Conservation (phyloP, 1,284 basidiomycete species). For the Calocybe gambosa region DNA sequence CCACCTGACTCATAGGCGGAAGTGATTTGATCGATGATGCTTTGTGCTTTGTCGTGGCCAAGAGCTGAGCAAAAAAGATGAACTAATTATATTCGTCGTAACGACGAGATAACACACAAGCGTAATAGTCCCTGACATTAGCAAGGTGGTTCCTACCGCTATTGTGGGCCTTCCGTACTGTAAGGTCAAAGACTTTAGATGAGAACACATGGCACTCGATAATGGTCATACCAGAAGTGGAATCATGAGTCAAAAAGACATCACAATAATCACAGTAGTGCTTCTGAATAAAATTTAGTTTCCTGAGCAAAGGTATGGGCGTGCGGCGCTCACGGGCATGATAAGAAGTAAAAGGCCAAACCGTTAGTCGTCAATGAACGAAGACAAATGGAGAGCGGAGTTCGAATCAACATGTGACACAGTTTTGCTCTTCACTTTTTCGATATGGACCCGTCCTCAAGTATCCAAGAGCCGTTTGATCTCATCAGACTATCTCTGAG, state of each 20-base stretch:
- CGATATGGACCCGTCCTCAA: slow-evolving; percentile 59
- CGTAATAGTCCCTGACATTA: slow-evolving; percentile 97
- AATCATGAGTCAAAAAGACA: slow-evolving; percentile 87
- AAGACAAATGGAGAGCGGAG: slow-evolving; percentile 18
- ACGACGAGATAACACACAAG: slow-evolving; percentile 44
- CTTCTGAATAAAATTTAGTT: slow-evolving; percentile 45
- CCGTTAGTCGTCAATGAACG: slow-evolving; percentile 11
- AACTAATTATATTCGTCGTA: background rate
- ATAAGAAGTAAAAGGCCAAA: slow-evolving; percentile 13
- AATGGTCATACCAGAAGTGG: slow-evolving; percentile 62
- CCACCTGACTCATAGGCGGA: slow-evolving; percentile 82
- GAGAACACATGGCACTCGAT: background rate
- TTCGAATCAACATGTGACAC: slow-evolving; percentile 22
- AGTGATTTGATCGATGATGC: slow-evolving; percentile 93
- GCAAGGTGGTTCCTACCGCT: slow-evolving; percentile 93
- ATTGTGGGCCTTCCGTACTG: slow-evolving; percentile 97
- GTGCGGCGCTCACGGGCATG: slow-evolving; percentile 45
- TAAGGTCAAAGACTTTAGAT: slow-evolving; percentile 10
- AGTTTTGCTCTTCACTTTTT: slow-evolving; percentile 13
- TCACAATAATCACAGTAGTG: slow-evolving; percentile 93
- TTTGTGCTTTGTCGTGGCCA: slow-evolving; percentile 94
- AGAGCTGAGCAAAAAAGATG: slow-evolving; percentile 50
- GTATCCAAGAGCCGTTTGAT: slow-evolving; percentile 96
- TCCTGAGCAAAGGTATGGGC: slow-evolving; percentile 4
- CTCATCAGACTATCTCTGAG: slow-evolving; percentile 93